Evolutionary conservation across 345 rosid genomes (phyloP).

Genomic region (Euphorbia tirucalli): DNA sequence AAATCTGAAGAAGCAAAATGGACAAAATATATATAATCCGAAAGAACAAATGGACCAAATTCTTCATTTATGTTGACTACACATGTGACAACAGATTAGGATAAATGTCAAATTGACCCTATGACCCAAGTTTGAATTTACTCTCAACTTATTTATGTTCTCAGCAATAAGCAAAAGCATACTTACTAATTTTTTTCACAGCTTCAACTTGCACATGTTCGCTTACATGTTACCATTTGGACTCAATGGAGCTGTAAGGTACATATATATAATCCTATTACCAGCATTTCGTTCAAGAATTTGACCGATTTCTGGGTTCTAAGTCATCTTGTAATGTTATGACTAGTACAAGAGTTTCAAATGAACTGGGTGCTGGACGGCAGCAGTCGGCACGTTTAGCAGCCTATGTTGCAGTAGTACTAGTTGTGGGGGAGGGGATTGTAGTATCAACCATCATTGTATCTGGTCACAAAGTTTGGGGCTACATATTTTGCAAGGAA

Average conservation of each 20-base stretch:
- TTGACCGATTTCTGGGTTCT: neutral
- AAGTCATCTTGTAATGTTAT: neutral
- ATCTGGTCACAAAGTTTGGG: conserved; percentile 16
- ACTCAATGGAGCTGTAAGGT: conserved; percentile 25
- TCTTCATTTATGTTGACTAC: no score
- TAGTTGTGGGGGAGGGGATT: conserved; percentile 25
- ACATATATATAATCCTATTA: neutral
- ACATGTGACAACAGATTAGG: no score
- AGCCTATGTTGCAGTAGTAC: conserved; percentile 4
- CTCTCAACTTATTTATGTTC: no score
- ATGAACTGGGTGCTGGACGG: conserved; percentile 31
- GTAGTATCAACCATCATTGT: neutral
- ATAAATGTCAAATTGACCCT: no score
- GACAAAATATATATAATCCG: no score
- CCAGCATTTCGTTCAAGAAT: neutral
- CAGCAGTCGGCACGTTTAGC: conserved; percentile 27
- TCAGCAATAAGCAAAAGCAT: no score
- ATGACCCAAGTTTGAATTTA: no score
- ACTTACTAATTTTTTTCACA: conserved; percentile 2
- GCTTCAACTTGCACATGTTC: conserved; percentile 22
- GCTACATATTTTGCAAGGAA: conserved; percentile 29
- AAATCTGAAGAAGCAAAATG: no score
- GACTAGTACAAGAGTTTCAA: conserved; percentile 31
- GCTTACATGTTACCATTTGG: conserved; percentile 28
- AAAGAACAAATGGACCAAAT: no score